Evolutionary conservation across 148 eudicot species (phyloP), one percentile per base, ranked within the genome.

Genomic region (Diospyros kaki): DNA sequence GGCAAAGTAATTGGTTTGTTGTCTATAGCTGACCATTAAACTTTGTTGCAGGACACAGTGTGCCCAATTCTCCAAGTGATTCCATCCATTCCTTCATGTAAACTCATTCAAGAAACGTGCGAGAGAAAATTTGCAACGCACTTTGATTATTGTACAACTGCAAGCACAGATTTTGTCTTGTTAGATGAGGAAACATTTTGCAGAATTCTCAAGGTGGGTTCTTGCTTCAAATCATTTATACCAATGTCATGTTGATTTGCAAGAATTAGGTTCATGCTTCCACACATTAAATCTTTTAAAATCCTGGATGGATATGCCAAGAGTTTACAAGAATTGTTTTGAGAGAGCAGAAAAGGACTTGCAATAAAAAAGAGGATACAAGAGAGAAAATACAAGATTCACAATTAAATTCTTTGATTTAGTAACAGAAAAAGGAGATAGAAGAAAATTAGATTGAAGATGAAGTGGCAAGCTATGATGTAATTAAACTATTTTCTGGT

Each of bases 41-140:
- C 77, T 94, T 89, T 86, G 83, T 86, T 94, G 98, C 98, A 94
- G 98, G 98, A 90, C 79, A 87, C 93, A 9, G 93, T 89, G 17
- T 92, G 89, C 86, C 86, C 85, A 73, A 83, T 94, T 82, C 90
- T 90, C 77, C 95, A 84, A 87, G 96, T 90, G 79, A 84, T 84
- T 68, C 82, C 95, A 65, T 87, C 93, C 56, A 75, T 94, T 66
- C 84, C 89, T 15, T 92, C 98, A 53, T 94, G 95, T 84, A 87
- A 92, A 81, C 82, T 94, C 71, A 84, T 94, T 48, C 92, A 92
- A 87, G 98, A 94, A 86, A 87, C 87, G 65, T 90, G 97, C 76
- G 91, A 86, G 84, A 89, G 93, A 91, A 89, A 84, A 84, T 87
- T 94, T 64, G 78, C 97, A 46, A 90, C 86, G 90, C 89, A 92